These are phyloP conservation scores for Juncus inflexus DNA, from an alignment of 176 grass and related monocot genomes.

Conservation along the genomic window DNA sequence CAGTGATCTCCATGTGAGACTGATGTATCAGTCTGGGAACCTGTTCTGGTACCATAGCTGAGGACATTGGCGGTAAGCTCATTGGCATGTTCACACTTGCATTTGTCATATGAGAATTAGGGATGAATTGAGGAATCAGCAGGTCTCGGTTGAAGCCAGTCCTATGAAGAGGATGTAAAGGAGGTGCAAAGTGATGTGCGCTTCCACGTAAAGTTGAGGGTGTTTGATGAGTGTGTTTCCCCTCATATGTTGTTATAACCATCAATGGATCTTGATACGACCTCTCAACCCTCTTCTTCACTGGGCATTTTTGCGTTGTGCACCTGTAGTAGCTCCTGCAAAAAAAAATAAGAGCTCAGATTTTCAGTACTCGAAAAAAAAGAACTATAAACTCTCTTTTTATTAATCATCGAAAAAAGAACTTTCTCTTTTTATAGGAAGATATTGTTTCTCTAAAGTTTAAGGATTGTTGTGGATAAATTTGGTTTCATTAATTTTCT, in stretches of 20 bases:
- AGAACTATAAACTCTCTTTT: too few relatives aligned
- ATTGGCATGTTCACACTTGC: conserved; percentile 15
- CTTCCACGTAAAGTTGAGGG: conserved; percentile 65
- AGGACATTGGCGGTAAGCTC: conserved; percentile 30
- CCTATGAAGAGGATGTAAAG: conserved; percentile 27
- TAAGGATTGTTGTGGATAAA: too few relatives aligned
- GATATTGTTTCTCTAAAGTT: too few relatives aligned
- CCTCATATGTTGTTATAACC: conserved; percentile 98
- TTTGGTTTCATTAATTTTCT: too few relatives aligned
- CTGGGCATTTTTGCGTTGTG: conserved; percentile 88
- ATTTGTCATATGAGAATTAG: conserved; percentile 15
- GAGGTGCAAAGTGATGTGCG: conserved; percentile 57
- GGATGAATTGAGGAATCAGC: conserved; percentile 20
- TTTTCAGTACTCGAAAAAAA: neutral
- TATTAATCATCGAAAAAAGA: too few relatives aligned
- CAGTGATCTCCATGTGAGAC: conserved; percentile 64
- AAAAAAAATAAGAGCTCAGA: neutral
- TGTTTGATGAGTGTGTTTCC: conserved; percentile 75
- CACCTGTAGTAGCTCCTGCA: conserved; percentile 98
- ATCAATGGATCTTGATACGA: conserved; percentile 65
- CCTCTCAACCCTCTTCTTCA: conserved; percentile 98
- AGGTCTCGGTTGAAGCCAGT: conserved; percentile 16
- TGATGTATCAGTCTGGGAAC: neutral
- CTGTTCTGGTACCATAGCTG: neutral
- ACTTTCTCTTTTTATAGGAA: too few relatives aligned